Base-by-base conservation (phyloP, 805 yeast species). In the Ogataea sp. region DNA sequence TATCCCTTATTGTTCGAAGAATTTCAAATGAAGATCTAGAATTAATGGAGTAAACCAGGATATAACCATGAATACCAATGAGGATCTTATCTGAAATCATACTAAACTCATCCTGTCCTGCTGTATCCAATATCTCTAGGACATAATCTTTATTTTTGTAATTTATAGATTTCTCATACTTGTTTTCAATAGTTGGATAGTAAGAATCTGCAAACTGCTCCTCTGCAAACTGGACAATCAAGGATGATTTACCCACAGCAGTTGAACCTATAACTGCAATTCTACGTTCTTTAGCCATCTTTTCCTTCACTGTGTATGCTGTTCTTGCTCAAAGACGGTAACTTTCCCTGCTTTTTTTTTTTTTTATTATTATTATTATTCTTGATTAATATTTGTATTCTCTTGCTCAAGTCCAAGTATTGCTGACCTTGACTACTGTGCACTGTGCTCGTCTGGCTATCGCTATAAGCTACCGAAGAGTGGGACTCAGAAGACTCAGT, bases 31-130 rank as follows among this genome's bases (percentile, higher is more conserved):
- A 79, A 44, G 78, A 75, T 49, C 83, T 65, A 34, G 88, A 81
- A 24, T 85, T 78, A 39, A 88, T 88, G 37, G 90, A 82, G 62
- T 85, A 88, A 34, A 86, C 84, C 32, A 89, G 62, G 33, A 88
- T 65, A 54, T 83, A 83, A 1, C 96, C 97, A 52, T 85, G 93
- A 26, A 83, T 78, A 15, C 89, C 93, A 35, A 83, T 80, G 36
- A 85, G 63, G 40, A 83, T 80, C 49, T 83, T 83, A 58, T 83
- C 86, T 51, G 78, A 83, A 61, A 88, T 73, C 46, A 84, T 76
- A 36, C 86, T 75, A 56, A 80, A 84, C 64, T 87, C 95, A 59
- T 87, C 96, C 64, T 86, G 94, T 7, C 96, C 96, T 1, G 96
- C 95, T 0, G 96, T 88, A 55, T 88, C 97, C 43, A 87, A 65